phyloP scores from a whole-genome alignment of 108 stramenopile species.

The Phaeodactylum tricornutum region DNA sequence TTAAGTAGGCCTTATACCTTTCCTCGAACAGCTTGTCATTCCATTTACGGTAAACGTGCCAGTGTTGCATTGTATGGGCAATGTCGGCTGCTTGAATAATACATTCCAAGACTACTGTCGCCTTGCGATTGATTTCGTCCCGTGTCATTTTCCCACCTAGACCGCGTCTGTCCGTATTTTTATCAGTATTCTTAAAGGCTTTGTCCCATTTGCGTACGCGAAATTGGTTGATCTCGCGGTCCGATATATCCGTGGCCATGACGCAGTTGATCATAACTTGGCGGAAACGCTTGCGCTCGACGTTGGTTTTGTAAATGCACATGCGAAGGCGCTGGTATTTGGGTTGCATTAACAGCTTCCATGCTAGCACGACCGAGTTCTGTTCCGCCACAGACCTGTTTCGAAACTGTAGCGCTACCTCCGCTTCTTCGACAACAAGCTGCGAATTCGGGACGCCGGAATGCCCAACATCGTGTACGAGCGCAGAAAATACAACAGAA shows the following conservation, averaged over 20 bases:
- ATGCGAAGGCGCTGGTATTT: neutral
- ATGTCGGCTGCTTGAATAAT: slow-evolving; percentile 32
- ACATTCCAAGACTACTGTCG: slow-evolving; percentile 19
- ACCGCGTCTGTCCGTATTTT: too few relatives aligned
- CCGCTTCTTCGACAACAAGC: neutral
- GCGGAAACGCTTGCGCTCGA: slow-evolving; percentile 4
- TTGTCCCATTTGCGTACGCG: neutral
- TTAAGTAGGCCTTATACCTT: slow-evolving; percentile 9
- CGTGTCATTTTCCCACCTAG: neutral
- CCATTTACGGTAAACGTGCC: slow-evolving; percentile 29
- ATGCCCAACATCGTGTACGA: slow-evolving; percentile 18
- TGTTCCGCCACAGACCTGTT: slow-evolving; percentile 5
- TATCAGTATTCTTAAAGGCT: too few relatives aligned
- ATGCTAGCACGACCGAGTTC: slow-evolving; percentile 5
- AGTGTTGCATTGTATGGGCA: slow-evolving; percentile 37
- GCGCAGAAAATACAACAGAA: slow-evolving; percentile 24
- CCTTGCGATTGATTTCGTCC: slow-evolving; percentile 3
- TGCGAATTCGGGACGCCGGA: slow-evolving; percentile 6
- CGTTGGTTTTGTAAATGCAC: slow-evolving; percentile 2
- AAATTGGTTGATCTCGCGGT: neutral
- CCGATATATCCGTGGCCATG: slow-evolving; percentile 8
- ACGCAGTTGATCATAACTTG: slow-evolving; percentile 8
- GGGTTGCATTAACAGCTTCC: slow-evolving; percentile 5
- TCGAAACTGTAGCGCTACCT: neutral
- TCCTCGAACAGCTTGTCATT: slow-evolving; percentile 27